A percentile compares a stretch with the other conserved stretches of the same genome.
Conservation (phyloP, 2,329 filamentous ascomycete genomes). For the Colletotrichum musicola region DNA sequence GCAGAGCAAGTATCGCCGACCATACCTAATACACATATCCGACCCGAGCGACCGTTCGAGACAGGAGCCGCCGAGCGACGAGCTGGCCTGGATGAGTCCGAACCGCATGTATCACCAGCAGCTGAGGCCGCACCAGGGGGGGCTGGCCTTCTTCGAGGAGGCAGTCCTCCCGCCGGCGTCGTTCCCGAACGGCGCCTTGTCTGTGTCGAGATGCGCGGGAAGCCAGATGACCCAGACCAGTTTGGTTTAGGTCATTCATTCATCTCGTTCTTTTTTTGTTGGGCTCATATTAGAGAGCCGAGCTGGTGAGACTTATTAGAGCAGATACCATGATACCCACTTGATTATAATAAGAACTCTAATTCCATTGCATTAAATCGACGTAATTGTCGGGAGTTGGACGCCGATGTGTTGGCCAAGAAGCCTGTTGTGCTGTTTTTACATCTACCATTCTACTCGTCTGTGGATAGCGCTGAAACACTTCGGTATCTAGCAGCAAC, state of each 20-base stretch:
- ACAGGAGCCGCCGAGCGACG: background rate
- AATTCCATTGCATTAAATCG: too few species aligned
- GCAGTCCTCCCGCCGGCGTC: background rate
- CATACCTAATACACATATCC: constrained; percentile 12
- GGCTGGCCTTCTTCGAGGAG: background rate
- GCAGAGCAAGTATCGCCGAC: background rate
- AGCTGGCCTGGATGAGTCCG: background rate
- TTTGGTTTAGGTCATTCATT: background rate
- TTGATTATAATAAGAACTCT: background rate
- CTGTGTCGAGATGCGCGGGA: background rate
- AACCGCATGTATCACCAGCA: constrained; percentile 14
- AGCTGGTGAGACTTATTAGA: constrained; percentile 8
- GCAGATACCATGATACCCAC: constrained; percentile 13
- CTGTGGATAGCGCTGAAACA: too few species aligned
- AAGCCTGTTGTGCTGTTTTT: too few species aligned
- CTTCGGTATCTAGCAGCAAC: too few species aligned
- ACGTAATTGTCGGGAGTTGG: too few species aligned
- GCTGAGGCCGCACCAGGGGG: background rate
- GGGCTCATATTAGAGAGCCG: background rate
- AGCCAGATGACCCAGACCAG: background rate
- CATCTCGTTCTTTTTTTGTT: too few species aligned
- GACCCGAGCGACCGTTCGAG: background rate
- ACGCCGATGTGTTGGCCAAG: too few species aligned
- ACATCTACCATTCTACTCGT: too few species aligned
- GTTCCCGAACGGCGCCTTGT: background rate